Evolutionary conservation across 768 basidiomycete genomes (phyloP).

Genomic region (Strobilomyces echinocephalus): DNA sequence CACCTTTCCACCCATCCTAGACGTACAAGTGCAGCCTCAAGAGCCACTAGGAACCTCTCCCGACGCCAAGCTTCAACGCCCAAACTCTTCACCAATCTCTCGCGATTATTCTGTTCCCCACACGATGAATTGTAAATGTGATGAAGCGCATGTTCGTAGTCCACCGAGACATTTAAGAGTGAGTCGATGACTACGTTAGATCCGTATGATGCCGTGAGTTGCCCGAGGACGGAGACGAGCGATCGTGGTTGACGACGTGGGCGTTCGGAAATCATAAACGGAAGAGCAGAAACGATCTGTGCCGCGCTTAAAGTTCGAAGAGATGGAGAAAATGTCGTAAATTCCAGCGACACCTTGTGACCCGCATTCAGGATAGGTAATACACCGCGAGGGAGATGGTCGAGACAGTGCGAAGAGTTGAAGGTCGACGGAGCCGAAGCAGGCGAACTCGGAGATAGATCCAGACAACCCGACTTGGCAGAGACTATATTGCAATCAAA

Average conservation of each 20-base stretch:
- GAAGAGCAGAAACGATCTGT: constrained; percentile 41
- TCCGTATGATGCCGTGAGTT: constrained; percentile 27
- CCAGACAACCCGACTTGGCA: constrained; percentile 6
- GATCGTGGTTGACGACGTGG: constrained; percentile 34
- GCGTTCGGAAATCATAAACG: constrained; percentile 36
- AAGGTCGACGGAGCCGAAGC: constrained; percentile 4
- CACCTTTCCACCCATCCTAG: constrained; percentile 45
- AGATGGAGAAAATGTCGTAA: constrained; percentile 37
- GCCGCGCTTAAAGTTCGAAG: constrained; percentile 32
- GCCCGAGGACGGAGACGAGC: constrained; percentile 35
- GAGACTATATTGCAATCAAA: neutral
- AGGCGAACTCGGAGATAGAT: constrained; percentile 7
- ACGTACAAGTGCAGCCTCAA: constrained; percentile 50
- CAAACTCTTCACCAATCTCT: constrained; percentile 12
- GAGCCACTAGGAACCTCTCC: constrained; percentile 41
- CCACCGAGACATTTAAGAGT: constrained; percentile 38
- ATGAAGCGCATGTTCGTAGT: constrained; percentile 22
- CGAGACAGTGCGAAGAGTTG: constrained; percentile 21
- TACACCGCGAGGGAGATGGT: constrained; percentile 9
- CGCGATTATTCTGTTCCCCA: constrained; percentile 10
- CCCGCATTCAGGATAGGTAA: constrained; percentile 15
- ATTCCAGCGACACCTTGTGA: constrained; percentile 27
- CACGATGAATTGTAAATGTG: constrained; percentile 6
- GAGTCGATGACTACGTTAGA: constrained; percentile 30
- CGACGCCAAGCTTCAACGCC: constrained; percentile 42